phyloP scores from a whole-genome alignment of 176 grass and related monocot genomes.

The Elymus sibiricus region DNA sequence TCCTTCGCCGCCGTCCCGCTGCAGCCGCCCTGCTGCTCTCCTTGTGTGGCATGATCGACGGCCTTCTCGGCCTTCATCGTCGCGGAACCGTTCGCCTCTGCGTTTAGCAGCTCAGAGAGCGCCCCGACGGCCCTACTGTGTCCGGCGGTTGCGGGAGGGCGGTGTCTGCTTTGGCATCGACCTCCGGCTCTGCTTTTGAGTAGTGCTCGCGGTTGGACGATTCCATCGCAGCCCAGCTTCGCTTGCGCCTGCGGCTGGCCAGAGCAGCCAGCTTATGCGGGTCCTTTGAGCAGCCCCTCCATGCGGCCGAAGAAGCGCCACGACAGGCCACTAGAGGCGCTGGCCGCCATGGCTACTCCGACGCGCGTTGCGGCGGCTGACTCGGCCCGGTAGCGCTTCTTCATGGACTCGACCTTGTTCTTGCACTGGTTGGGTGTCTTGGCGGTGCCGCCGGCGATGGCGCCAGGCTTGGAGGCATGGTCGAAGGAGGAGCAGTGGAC shows the following conservation, averaged over 20 bases:
- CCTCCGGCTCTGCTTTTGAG: slow-evolving; percentile 48
- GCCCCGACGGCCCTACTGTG: slow-evolving; percentile 16
- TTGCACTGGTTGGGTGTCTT: slow-evolving; percentile 95
- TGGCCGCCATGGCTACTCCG: background rate
- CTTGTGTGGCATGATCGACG: slow-evolving; percentile 19
- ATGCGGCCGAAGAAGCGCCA: slow-evolving; percentile 82
- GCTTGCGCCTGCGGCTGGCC: background rate
- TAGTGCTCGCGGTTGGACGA: slow-evolving; percentile 22
- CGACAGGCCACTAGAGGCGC: slow-evolving; percentile 20
- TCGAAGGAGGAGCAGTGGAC: slow-evolving; percentile 30
- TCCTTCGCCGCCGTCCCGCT: no score
- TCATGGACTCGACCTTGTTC: slow-evolving; percentile 99
- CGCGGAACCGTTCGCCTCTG: slow-evolving; percentile 24
- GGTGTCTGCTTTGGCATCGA: slow-evolving; percentile 30
- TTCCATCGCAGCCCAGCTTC: background rate
- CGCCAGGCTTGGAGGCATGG: background rate
- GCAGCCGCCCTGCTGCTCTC: slow-evolving; percentile 36
- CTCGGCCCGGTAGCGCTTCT: slow-evolving; percentile 89
- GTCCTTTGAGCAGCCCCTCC: slow-evolving; percentile 68
- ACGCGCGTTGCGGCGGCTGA: slow-evolving; percentile 34
- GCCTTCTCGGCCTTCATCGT: slow-evolving; percentile 33
- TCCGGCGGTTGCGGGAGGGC: slow-evolving; percentile 28
- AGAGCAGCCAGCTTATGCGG: background rate
- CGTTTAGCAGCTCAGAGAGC: slow-evolving; percentile 27
- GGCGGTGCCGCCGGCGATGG: slow-evolving; percentile 17